Evolutionary conservation across 495 filamentous ascomycete species (phyloP).

Genomic region (Immersiella caudata): DNA sequence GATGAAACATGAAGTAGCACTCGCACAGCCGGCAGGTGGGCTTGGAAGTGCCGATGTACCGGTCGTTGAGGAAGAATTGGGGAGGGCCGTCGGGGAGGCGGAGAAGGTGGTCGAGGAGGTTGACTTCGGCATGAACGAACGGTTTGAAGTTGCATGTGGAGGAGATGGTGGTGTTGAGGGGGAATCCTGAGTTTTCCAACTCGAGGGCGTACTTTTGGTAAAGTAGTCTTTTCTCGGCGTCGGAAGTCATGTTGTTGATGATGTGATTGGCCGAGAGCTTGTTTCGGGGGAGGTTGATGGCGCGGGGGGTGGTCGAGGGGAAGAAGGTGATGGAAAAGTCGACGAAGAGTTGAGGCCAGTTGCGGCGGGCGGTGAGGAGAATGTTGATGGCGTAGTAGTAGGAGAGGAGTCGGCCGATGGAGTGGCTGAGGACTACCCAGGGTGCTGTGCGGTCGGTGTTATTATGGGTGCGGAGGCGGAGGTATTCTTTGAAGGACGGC

Average conservation of each 20-base stretch:
- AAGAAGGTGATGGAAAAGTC: slow-evolving; percentile 24
- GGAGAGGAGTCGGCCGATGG: slow-evolving; percentile 26
- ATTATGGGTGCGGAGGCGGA: not conserved
- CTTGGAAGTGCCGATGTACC: slow-evolving; percentile 37
- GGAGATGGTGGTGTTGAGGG: slow-evolving; percentile 1
- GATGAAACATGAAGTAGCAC: slow-evolving; percentile 27
- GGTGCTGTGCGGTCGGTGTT: slow-evolving; percentile 9
- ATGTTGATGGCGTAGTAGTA: slow-evolving; percentile 26
- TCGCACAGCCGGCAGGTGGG: slow-evolving; percentile 35
- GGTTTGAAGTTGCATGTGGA: not conserved
- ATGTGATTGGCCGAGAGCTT: slow-evolving; percentile 1
- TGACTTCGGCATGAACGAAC: slow-evolving; percentile 27
- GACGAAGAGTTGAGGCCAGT: slow-evolving; percentile 28
- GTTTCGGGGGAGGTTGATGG: slow-evolving; percentile 10
- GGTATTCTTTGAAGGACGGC: not conserved
- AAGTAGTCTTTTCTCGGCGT: not conserved
- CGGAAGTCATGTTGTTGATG: slow-evolving; percentile 1
- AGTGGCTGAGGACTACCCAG: slow-evolving; percentile 26
- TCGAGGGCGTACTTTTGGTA: not conserved
- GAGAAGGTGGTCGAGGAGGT: slow-evolving; percentile 14
- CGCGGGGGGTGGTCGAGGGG: slow-evolving; percentile 5
- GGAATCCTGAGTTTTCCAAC: not conserved
- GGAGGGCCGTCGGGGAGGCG: not conserved
- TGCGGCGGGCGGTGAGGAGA: slow-evolving; percentile 17
- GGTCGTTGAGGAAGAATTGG: slow-evolving; percentile 29